phyloP scores from a whole-genome alignment of 1,139 yeast genomes.

The Suhomyces bokatorum region DNA sequence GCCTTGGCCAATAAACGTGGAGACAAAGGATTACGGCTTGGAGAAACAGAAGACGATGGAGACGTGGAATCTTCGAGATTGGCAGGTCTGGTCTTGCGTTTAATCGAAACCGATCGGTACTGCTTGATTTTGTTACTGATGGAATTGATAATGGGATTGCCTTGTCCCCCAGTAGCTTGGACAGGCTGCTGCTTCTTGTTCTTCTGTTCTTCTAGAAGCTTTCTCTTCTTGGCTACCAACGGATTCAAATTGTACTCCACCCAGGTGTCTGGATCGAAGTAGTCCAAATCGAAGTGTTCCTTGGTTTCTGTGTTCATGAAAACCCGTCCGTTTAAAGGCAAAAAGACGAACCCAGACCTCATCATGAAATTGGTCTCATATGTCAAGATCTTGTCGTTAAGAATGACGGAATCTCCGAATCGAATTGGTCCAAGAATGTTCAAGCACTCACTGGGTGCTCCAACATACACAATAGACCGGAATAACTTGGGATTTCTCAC shows the following conservation, averaged over 20 bases:
- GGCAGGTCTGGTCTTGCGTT: constrained; percentile 8
- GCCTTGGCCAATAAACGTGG: constrained; percentile 2
- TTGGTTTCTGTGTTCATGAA: constrained; percentile 62
- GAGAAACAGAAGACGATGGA: not conserved
- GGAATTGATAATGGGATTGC: constrained; percentile 24
- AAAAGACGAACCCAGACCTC: constrained; percentile 78
- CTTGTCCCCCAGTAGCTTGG: not conserved
- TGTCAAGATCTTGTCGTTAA: constrained; percentile 73
- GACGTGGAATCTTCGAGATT: not conserved
- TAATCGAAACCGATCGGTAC: constrained; percentile 23
- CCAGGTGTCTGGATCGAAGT: constrained; percentile 81
- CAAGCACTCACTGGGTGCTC: constrained; percentile 81
- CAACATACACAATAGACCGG: constrained; percentile 76
- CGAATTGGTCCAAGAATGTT: constrained; percentile 84
- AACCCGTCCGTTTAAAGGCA: constrained; percentile 74
- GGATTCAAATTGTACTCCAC: constrained; percentile 74
- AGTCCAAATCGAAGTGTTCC: constrained; percentile 66
- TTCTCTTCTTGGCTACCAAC: constrained; percentile 54
- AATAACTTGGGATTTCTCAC: constrained; percentile 66
- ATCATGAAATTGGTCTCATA: constrained; percentile 83
- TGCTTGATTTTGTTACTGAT: constrained; percentile 25
- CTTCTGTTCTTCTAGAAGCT: constrained; percentile 13
- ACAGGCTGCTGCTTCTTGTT: not conserved
- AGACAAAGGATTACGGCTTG: constrained; percentile 3
- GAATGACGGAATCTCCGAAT: constrained; percentile 75